These are phyloP conservation scores for Mesotaenium endlicherianum DNA, from an alignment of 139 green algal species.

Conservation along the genomic window DNA sequence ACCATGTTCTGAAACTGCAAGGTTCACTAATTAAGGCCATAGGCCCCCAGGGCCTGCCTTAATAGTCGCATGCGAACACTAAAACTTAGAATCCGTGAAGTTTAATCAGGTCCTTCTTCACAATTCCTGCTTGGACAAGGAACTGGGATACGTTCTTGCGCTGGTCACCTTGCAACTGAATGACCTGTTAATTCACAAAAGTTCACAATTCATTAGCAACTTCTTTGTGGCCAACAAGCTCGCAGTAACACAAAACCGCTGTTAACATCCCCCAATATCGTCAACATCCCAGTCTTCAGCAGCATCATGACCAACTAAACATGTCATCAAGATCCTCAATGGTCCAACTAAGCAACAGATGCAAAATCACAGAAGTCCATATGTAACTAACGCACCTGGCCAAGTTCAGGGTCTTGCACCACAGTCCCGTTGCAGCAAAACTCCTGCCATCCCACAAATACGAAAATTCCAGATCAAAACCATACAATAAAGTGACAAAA, in stretches of 20 bases:
- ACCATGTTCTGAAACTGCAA: neutral
- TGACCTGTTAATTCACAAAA: constrained; percentile 69
- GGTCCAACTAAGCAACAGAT: no score
- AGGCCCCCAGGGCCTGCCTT: neutral
- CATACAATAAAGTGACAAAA: no score
- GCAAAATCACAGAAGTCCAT: no score
- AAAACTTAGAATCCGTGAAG: constrained; percentile 92
- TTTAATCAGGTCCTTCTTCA: constrained; percentile 98
- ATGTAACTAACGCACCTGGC: constrained; percentile 53
- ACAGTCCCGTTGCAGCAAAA: constrained; percentile 99
- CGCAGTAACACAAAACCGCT: neutral
- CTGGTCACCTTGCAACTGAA: constrained; percentile 99
- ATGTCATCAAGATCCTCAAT: no score
- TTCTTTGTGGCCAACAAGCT: constrained; percentile 1
- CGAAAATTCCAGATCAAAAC: no score
- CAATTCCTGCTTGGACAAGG: constrained; percentile 77
- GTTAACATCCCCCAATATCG: no score
- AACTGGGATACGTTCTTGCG: constrained; percentile 97
- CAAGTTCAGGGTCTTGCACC: constrained; percentile 92
- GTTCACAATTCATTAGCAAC: neutral
- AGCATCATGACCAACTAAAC: no score
- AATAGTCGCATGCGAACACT: no score
- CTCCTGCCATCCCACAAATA: no score
- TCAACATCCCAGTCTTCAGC: no score
- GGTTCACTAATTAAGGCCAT: neutral